phyloP scores from a whole-genome alignment of 140 eudicot genomes.

The Bidens hawaiensis region DNA sequence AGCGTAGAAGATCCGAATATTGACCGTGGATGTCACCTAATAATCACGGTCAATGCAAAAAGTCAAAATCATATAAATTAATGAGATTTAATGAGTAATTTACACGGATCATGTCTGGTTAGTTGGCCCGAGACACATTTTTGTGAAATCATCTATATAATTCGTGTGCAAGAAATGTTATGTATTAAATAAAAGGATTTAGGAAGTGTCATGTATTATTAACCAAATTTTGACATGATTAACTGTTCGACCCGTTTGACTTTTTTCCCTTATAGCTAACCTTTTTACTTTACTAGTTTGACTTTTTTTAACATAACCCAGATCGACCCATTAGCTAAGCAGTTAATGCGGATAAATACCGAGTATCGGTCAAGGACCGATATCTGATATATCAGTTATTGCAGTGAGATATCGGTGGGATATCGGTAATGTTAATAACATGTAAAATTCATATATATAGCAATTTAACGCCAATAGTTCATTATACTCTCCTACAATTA shows the following conservation, averaged over 20 bases:
- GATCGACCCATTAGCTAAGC: neutral
- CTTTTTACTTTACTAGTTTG: neutral
- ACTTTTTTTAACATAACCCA: neutral
- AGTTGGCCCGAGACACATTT: neutral
- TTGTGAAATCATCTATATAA: neutral
- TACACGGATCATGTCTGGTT: neutral
- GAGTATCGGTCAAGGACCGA: too few relatives aligned
- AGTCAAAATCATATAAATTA: neutral
- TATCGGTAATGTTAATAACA: too few relatives aligned
- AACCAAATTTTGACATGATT: neutral
- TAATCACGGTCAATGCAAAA: neutral
- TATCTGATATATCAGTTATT: too few relatives aligned
- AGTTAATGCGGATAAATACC: too few relatives aligned
- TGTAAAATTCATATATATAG: too few relatives aligned
- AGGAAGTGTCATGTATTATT: neutral
- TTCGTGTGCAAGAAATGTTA: neutral
- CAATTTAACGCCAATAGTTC: too few relatives aligned
- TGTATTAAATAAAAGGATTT: neutral
- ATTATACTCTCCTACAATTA: too few relatives aligned
- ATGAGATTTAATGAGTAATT: neutral
- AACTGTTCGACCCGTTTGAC: neutral
- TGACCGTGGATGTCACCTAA: slow-evolving; percentile 66
- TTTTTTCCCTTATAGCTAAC: neutral
- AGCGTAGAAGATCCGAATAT: slow-evolving; percentile 60
- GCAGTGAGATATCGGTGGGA: too few relatives aligned